Percentiles rank a stretch among this genome's conserved stretches.
phyloP scores from a whole-genome alignment of 1,284 basidiomycete species.

The Naganishia cerealis region DNA sequence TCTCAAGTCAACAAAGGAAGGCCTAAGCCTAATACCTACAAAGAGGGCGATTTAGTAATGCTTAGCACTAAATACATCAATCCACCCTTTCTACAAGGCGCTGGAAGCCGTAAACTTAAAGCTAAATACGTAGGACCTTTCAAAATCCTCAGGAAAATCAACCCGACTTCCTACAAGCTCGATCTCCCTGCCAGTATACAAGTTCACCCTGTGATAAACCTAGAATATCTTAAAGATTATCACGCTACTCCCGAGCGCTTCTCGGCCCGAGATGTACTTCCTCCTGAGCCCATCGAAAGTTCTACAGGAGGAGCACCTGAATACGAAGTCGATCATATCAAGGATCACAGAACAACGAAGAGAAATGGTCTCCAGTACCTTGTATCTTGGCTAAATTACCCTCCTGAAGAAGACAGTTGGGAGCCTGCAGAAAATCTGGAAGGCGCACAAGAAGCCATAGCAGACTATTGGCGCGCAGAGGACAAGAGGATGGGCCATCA shows the following conservation, averaged over 20 bases:
- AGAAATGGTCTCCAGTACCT: not conserved
- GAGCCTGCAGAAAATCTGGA: slow-evolving; percentile 2
- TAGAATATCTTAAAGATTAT: slow-evolving; percentile 2
- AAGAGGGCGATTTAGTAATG: not conserved
- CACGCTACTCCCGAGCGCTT: not conserved
- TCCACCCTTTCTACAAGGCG: not conserved
- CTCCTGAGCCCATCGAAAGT: not conserved
- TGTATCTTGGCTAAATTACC: slow-evolving; percentile 13
- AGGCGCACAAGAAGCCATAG: slow-evolving; percentile 4
- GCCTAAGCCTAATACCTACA: too few relatives aligned
- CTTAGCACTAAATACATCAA: slow-evolving; percentile 10
- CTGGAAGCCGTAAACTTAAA: slow-evolving; percentile 1
- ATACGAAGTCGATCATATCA: slow-evolving; percentile 10
- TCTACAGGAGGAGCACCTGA: not conserved
- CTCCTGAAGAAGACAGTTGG: slow-evolving; percentile 8
- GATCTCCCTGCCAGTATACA: slow-evolving; percentile 3
- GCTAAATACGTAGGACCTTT: slow-evolving; percentile 15
- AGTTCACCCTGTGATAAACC: slow-evolving; percentile 15
- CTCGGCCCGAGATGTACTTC: not conserved
- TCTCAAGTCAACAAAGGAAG: slow-evolving; percentile 29
- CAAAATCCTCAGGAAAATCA: not conserved
- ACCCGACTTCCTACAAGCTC: not conserved
- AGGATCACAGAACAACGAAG: not conserved
- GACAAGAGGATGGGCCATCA: too few relatives aligned
- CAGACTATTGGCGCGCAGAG: slow-evolving; percentile 2